Percentiles rank a stretch among this genome's conserved stretches.
Evolutionary conservation across 148 eudicot species (phyloP).

Genomic region (Talinum fruticosum): DNA sequence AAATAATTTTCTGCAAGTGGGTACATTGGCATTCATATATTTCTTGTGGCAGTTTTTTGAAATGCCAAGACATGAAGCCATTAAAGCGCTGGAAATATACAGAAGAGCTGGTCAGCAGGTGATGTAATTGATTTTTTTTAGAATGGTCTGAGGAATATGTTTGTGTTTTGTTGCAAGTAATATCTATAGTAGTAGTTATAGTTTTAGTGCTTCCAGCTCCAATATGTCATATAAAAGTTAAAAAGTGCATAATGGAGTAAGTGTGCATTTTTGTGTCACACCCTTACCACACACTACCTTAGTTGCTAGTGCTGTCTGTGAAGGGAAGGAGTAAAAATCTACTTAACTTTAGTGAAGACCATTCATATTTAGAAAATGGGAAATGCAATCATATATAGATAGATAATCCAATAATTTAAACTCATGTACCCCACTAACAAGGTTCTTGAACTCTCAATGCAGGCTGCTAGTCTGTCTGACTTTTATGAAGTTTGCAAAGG

Average conservation of each 20-base stretch:
- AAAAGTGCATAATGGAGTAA: neutral
- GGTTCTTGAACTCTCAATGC: conserved; percentile 26
- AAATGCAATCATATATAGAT: neutral
- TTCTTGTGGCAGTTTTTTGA: conserved; percentile 77
- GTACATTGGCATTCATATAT: conserved; percentile 5
- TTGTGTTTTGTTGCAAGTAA: neutral
- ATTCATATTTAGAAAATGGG: neutral
- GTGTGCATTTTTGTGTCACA: neutral
- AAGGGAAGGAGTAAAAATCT: neutral
- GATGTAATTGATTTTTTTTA: conserved; percentile 6
- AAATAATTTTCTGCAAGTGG: neutral
- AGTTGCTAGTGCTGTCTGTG: neutral
- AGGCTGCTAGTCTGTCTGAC: conserved; percentile 85
- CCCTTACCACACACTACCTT: neutral
- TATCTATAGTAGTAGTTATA: neutral
- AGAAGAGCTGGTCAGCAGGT: conserved; percentile 99
- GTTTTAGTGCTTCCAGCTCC: neutral
- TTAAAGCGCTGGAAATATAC: conserved; percentile 86
- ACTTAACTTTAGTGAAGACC: too few species aligned
- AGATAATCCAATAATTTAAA: neutral
- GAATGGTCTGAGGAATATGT: neutral
- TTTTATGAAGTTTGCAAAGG: conserved; percentile 97
- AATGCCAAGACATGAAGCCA: conserved; percentile 99
- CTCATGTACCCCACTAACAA: neutral
- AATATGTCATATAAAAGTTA: neutral